These are phyloP conservation scores for Leccinum arenicola DNA, from an alignment of 768 basidiomycete genomes.

Conservation along the genomic window DNA sequence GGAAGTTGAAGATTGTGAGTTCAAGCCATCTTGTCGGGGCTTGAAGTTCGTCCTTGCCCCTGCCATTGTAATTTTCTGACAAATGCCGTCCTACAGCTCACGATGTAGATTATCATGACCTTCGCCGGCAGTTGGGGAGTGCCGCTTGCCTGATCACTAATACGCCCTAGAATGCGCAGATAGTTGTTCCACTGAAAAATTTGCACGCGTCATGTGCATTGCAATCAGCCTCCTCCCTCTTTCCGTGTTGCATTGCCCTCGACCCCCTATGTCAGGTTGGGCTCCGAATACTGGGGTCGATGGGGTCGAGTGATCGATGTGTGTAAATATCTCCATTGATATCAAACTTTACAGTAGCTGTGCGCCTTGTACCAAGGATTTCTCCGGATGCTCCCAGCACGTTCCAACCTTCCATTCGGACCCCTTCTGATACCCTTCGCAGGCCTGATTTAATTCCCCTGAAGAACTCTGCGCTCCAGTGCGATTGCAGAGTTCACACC, in stretches of 20 bases:
- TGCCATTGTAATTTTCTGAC: slow-evolving; percentile 6
- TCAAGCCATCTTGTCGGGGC: background rate
- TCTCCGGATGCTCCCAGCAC: background rate
- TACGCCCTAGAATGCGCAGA: slow-evolving; percentile 21
- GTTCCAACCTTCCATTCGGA: slow-evolving; percentile 10
- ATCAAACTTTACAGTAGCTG: slow-evolving; percentile 17
- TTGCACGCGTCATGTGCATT: slow-evolving; percentile 4
- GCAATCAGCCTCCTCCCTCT: slow-evolving; percentile 1
- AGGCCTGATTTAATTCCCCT: slow-evolving; percentile 6
- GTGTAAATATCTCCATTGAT: slow-evolving; percentile 17
- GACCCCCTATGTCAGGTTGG: slow-evolving; percentile 11
- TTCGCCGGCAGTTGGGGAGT: slow-evolving; percentile 82
- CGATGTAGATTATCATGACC: slow-evolving; percentile 95
- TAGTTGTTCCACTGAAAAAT: slow-evolving; percentile 5
- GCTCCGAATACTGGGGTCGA: slow-evolving; percentile 12
- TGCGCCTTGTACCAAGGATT: slow-evolving; percentile 3
- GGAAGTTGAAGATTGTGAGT: slow-evolving; percentile 98
- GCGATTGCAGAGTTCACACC: slow-evolving; percentile 5
- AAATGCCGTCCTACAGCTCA: slow-evolving; percentile 62
- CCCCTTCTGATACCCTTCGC: slow-evolving; percentile 8
- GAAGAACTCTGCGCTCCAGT: background rate
- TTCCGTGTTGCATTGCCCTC: slow-evolving; percentile 3
- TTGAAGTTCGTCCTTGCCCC: slow-evolving; percentile 2
- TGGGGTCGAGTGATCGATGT: slow-evolving; percentile 8
- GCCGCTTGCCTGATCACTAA: slow-evolving; percentile 59